phyloP scores from a whole-genome alignment of 2,329 filamentous ascomycete genomes.

The Xylaria sp. region DNA sequence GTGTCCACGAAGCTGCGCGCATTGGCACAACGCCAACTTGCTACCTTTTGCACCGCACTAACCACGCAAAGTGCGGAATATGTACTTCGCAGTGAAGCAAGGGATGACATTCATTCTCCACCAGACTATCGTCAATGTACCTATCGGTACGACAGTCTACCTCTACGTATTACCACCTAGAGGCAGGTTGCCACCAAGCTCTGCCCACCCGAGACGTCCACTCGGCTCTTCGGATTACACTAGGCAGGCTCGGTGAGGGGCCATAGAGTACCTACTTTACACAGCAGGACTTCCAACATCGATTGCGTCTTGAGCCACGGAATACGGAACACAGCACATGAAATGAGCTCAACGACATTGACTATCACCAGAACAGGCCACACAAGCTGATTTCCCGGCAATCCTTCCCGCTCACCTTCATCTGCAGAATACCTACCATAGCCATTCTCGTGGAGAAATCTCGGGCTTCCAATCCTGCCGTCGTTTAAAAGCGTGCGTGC shows the following conservation, averaged over 20 bases:
- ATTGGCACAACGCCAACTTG: too few species aligned
- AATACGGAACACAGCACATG: too few species aligned
- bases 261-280: not conserved
- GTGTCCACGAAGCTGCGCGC: not conserved
- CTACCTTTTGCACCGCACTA: too few species aligned
- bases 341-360: conserved; percentile 3
- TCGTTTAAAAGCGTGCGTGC: not conserved
- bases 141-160: not conserved
- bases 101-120: conserved; percentile 9
- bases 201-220: not conserved
- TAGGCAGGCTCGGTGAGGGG: not conserved
- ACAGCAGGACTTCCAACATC: conserved; percentile 5
- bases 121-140: conserved; percentile 5
- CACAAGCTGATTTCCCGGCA: conserved; percentile 4
- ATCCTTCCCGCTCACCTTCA: conserved; percentile 10
- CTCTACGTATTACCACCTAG: not conserved
- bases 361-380: conserved; percentile 11
- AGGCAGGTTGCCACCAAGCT: not conserved
- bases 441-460: not conserved
- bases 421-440: not conserved
- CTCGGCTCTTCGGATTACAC: not conserved
- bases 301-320: not conserved
- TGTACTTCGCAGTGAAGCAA: not conserved
- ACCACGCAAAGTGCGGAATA: too few species aligned
- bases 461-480: not conserved